Evolutionary conservation across 257 asterid genomes (phyloP).

Genomic region (Handroanthus guayacan): DNA sequence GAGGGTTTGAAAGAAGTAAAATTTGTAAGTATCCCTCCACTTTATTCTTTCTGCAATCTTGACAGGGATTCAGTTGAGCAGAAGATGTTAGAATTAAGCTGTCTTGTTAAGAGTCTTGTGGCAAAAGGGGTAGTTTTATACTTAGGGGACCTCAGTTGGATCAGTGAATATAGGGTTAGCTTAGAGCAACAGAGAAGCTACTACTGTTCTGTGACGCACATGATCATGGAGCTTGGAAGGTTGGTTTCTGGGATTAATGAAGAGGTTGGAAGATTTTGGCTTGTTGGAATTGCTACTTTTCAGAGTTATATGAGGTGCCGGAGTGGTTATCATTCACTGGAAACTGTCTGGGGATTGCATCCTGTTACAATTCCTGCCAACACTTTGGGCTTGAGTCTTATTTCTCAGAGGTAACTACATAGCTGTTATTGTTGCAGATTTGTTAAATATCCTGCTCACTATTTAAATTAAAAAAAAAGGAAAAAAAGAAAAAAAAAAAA

Average conservation of each 20-base stretch:
- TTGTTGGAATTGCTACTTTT: slow-evolving; percentile 75
- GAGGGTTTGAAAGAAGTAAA: slow-evolving; percentile 54
- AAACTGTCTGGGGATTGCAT: slow-evolving; percentile 65
- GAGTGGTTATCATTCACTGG: slow-evolving; percentile 62
- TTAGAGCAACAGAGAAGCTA: slow-evolving; percentile 46
- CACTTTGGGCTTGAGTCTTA: slow-evolving; percentile 58
- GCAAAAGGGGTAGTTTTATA: slow-evolving; percentile 68
- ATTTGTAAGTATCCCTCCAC: slow-evolving; percentile 58
- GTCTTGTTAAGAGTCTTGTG: slow-evolving; percentile 51
- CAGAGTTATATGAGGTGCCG: slow-evolving; percentile 70
- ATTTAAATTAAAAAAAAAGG: too few relatives aligned
- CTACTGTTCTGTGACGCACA: slow-evolving; percentile 73
- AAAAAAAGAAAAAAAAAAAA: too few relatives aligned
- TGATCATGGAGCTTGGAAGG: slow-evolving; percentile 71
- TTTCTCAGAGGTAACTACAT: slow-evolving; percentile 51
- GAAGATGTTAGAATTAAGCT: slow-evolving; percentile 56
- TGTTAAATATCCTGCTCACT: background rate
- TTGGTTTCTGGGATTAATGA: slow-evolving; percentile 49
- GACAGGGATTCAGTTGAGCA: slow-evolving; percentile 60
- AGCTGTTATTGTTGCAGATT: background rate
- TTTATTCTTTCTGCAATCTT: slow-evolving; percentile 52
- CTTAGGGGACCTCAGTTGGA: slow-evolving; percentile 79
- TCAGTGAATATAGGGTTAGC: slow-evolving; percentile 58
- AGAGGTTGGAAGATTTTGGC: slow-evolving; percentile 59
- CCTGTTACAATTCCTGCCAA: slow-evolving; percentile 71